These are phyloP conservation scores for Amniculicola lignicola DNA, from an alignment of 495 filamentous ascomycete species.

Conservation along the genomic window DNA sequence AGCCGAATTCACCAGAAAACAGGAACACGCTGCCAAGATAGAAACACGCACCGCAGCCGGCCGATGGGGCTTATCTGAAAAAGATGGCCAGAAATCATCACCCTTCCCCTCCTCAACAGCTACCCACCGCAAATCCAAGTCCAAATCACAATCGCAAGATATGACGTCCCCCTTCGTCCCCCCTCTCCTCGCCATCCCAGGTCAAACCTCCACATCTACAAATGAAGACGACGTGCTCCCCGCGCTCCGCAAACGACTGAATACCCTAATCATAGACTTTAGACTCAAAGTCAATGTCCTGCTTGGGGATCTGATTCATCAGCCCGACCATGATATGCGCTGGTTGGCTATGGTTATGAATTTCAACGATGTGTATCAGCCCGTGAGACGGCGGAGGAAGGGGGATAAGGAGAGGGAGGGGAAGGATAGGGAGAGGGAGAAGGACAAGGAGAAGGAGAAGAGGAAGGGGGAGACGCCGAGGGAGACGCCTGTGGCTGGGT, in stretches of 20 bases:
- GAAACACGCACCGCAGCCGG: conserved; percentile 60
- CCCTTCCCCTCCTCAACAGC: conserved; percentile 25
- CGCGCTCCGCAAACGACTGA: conserved; percentile 67
- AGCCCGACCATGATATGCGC: conserved; percentile 92
- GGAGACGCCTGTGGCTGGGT: neutral
- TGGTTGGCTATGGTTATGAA: conserved; percentile 97
- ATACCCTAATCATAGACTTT: conserved; percentile 70
- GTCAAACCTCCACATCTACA: conserved; percentile 12
- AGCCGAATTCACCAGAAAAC: conserved; percentile 84
- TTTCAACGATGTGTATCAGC: conserved; percentile 95
- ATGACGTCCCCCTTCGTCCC: conserved; percentile 39
- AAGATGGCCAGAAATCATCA: conserved; percentile 40
- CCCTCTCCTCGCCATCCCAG: conserved; percentile 23
- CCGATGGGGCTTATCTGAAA: conserved; percentile 63
- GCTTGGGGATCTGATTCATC: conserved; percentile 84
- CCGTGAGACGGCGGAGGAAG: conserved; percentile 57
- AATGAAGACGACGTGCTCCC: conserved; percentile 68
- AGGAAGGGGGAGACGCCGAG: neutral
- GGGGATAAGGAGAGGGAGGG: conserved; percentile 15
- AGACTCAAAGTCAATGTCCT: conserved; percentile 69
- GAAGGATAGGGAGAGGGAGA: conserved; percentile 24
- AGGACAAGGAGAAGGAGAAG: conserved; percentile 11
- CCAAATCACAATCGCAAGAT: conserved; percentile 2
- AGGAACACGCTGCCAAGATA: conserved; percentile 75
- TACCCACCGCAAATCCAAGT: neutral